Percentiles rank a stretch among this genome's conserved stretches.
phyloP scores from a whole-genome alignment of 495 filamentous ascomycete species.

The Schizothecium vesticola region DNA sequence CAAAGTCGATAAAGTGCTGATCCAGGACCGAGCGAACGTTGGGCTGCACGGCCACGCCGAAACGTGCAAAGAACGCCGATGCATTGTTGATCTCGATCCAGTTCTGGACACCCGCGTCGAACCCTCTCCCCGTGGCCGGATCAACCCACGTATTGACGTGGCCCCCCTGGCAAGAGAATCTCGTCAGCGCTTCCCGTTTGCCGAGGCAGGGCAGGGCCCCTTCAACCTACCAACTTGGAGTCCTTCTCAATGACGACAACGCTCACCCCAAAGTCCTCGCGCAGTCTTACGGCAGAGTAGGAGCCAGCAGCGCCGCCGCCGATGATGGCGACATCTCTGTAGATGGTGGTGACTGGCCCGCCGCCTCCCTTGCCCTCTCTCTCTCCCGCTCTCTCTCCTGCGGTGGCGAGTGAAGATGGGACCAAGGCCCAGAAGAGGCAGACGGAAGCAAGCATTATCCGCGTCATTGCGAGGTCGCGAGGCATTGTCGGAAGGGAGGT shows the following conservation, averaged over 20 bases:
- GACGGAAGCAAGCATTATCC: too few species aligned
- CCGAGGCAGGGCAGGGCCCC: slow-evolving; percentile 3
- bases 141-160: slow-evolving; percentile 40
- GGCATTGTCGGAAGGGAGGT: too few species aligned
- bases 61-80: slow-evolving; percentile 37
- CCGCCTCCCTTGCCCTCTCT: too few species aligned
- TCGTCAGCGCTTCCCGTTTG: too few species aligned
- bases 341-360: slow-evolving; percentile 33
- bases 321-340: slow-evolving; percentile 42
- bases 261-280: slow-evolving; percentile 34
- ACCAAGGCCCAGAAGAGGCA: too few species aligned
- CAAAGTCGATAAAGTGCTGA: slow-evolving; percentile 37
- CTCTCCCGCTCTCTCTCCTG: too few species aligned
- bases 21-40: slow-evolving; percentile 14
- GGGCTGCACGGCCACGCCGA: slow-evolving; percentile 29
- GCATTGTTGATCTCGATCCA: slow-evolving; percentile 36
- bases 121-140: slow-evolving; percentile 25
- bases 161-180: slow-evolving; percentile 30
- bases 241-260: slow-evolving; percentile 42
- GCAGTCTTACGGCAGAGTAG: slow-evolving; percentile 43
- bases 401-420: too few species aligned
- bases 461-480: too few species aligned
- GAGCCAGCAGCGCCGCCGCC: slow-evolving; percentile 46
- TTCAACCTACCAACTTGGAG: slow-evolving; percentile 30
- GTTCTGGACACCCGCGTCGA: slow-evolving; percentile 39